A percentile compares a stretch with the other conserved stretches of the same genome.
Conservation (phyloP, 257 asterid genomes). For the Nicotiana paniculata region DNA sequence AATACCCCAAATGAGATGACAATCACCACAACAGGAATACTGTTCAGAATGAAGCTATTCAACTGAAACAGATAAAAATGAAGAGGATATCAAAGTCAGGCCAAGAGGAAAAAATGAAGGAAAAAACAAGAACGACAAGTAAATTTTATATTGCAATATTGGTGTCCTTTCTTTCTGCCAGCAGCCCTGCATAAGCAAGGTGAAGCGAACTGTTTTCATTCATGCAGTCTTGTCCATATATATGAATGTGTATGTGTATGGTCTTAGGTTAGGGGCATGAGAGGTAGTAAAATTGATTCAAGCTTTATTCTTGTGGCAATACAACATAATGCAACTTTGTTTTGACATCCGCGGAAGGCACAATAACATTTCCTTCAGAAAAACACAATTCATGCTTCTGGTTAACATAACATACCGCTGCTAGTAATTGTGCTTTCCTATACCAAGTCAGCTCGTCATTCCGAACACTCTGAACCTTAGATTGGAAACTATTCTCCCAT, state of each 20-base stretch:
- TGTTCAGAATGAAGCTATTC: slow-evolving; percentile 76
- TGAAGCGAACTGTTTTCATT: not conserved
- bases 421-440: slow-evolving; percentile 72
- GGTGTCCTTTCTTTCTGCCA: not conserved
- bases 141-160: not conserved
- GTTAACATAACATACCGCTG: slow-evolving; percentile 49
- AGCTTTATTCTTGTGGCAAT: not conserved
- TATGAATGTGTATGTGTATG: not conserved
- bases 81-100: slow-evolving; percentile 7
- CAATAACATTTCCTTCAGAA: not conserved
- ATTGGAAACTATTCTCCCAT: slow-evolving; percentile 87
- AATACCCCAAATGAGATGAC: slow-evolving; percentile 77
- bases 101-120: not conserved
- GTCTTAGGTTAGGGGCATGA: not conserved
- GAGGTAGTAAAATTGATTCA: not conserved
- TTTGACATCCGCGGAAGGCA: not conserved
- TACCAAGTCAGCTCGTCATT: slow-evolving; percentile 86
- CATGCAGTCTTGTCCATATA: not conserved
- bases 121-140: not conserved
- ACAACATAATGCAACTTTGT: not conserved
- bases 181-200: not conserved
- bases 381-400: not conserved
- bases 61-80: slow-evolving; percentile 42
- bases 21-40: slow-evolving; percentile 88
- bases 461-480: slow-evolving; percentile 71